These are phyloP conservation scores for Pholiota conissans DNA, from an alignment of 768 basidiomycete genomes.

Conservation along the genomic window DNA sequence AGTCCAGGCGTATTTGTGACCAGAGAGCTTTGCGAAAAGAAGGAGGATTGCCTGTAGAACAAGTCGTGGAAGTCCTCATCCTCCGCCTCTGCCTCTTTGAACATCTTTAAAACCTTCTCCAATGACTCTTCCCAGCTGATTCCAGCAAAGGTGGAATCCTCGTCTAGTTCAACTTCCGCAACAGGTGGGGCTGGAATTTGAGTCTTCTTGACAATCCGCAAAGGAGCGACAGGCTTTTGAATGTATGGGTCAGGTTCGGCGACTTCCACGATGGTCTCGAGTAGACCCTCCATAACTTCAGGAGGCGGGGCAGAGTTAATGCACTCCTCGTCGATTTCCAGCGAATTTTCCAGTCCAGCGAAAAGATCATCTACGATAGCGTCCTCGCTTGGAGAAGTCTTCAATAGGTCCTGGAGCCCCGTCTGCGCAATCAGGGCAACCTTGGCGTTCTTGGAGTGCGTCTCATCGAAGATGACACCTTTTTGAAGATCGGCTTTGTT, in stretches of 20 bases:
- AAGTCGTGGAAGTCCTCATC: conserved; percentile 15
- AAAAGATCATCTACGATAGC: conserved; percentile 8
- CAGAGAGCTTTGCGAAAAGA: conserved; percentile 9
- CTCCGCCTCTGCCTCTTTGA: conserved; percentile 11
- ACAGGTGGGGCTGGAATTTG: neutral
- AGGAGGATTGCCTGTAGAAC: conserved; percentile 10
- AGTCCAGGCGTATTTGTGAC: neutral
- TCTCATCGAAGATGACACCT: conserved; percentile 1
- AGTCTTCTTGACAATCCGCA: conserved; percentile 11
- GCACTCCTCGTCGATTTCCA: conserved; percentile 2
- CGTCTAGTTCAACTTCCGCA: neutral
- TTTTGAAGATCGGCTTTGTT: conserved; percentile 4
- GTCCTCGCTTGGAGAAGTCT: conserved; percentile 7
- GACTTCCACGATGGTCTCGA: neutral
- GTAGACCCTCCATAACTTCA: neutral
- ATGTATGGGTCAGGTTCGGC: neutral
- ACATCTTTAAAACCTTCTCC: conserved; percentile 7
- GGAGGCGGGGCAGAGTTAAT: neutral
- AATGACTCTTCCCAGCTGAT: conserved; percentile 7
- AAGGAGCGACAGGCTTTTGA: neutral
- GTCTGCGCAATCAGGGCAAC: neutral
- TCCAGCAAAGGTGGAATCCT: neutral
- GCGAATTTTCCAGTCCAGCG: conserved; percentile 8
- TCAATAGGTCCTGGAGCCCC: neutral
- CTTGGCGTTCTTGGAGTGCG: neutral